These are phyloP conservation scores for Populus alba DNA, from an alignment of 345 rosid genomes.

Conservation along the genomic window DNA sequence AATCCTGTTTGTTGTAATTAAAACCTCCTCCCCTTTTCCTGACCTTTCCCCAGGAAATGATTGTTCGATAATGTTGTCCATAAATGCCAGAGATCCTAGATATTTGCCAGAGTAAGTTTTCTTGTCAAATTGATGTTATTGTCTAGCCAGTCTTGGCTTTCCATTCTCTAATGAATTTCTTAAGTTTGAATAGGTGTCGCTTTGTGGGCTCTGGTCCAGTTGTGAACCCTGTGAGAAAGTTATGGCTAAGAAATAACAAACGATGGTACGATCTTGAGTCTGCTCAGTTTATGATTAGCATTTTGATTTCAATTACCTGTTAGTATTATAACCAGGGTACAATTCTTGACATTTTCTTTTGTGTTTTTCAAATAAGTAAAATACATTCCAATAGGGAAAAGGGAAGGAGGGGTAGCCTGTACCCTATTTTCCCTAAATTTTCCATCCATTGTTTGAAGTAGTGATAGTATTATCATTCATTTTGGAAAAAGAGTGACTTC, in stretches of 20 bases:
- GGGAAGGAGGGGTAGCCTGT: too few relatives aligned
- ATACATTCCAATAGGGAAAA: too few relatives aligned
- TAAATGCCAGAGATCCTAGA: conserved; percentile 52
- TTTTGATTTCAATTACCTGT: conserved; percentile 5
- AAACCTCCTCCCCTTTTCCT: not conserved
- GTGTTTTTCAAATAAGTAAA: too few relatives aligned
- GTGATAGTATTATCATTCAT: not conserved
- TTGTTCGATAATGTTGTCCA: conserved; percentile 47
- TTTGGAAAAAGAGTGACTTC: not conserved
- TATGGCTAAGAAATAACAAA: conserved; percentile 59
- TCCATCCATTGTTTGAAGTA: not conserved
- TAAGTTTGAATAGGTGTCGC: conserved; percentile 50
- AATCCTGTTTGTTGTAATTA: not conserved
- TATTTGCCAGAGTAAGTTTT: conserved; percentile 68
- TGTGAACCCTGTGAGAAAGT: conserved; percentile 41
- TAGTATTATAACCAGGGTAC: too few relatives aligned
- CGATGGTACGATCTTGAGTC: conserved; percentile 42
- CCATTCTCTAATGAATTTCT: conserved; percentile 15
- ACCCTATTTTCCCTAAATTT: not conserved
- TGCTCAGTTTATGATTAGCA: conserved; percentile 6
- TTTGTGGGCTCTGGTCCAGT: conserved; percentile 48
- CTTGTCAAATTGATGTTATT: conserved; percentile 12
- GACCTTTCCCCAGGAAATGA: conserved; percentile 43
- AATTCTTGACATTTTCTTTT: too few relatives aligned
- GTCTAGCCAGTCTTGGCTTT: not conserved